Percentiles rank a stretch among this genome's conserved stretches.
Conservation (phyloP, 2,329 filamentous ascomycete genomes). For the Pochonia chlamydosporia region DNA sequence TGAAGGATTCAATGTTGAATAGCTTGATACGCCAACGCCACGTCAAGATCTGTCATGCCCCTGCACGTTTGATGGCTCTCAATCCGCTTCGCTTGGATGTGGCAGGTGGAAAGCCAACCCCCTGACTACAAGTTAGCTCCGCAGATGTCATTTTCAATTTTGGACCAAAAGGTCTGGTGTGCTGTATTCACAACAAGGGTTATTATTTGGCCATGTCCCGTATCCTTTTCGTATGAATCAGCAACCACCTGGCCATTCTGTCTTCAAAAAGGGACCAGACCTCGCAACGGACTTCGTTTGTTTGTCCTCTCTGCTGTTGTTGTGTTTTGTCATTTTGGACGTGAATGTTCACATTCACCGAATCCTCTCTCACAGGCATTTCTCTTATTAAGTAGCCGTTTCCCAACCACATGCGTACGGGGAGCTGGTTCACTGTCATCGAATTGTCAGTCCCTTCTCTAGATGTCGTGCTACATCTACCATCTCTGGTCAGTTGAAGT, state of each 20-base stretch:
- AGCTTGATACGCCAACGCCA: conserved; percentile 3
- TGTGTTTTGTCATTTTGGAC: neutral
- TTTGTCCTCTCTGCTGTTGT: conserved; percentile 5
- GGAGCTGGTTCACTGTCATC: neutral
- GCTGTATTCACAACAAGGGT: conserved; percentile 5
- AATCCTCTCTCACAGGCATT: neutral
- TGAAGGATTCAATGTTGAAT: neutral
- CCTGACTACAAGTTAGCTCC: neutral
- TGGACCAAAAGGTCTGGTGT: conserved; percentile 6
- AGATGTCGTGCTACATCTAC: conserved; percentile 7
- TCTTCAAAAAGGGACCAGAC: conserved; percentile 9
- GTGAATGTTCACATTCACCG: neutral
- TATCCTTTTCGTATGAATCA: conserved; percentile 1
- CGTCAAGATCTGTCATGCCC: conserved; percentile 6
- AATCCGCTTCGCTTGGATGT: conserved; percentile 7
- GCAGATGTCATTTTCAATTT: conserved; percentile 2
- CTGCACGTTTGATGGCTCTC: conserved; percentile 5
- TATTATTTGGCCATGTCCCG: conserved; percentile 2
- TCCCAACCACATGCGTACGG: neutral
- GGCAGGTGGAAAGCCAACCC: conserved; percentile 3
- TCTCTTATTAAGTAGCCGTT: neutral
- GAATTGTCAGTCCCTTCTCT: neutral
- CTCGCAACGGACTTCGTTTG: conserved; percentile 6
- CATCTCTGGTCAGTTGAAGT: conserved; percentile 4
- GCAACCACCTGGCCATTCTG: conserved; percentile 4